Conservation (phyloP, 2,329 filamentous ascomycete genomes). For the Apiospora marii region DNA sequence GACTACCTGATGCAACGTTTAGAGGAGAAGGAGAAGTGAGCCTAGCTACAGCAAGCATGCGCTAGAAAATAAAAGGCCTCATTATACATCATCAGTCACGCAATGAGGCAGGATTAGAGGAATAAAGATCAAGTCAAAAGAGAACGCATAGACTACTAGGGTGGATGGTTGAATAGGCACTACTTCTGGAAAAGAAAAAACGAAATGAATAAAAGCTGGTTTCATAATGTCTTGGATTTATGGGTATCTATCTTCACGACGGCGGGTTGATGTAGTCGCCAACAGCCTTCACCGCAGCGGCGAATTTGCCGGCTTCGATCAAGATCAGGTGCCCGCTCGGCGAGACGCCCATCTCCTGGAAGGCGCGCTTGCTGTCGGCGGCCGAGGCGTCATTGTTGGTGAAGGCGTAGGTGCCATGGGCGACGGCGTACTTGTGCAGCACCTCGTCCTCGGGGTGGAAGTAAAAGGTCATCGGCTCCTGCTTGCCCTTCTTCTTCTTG, state of each 20-base stretch:
- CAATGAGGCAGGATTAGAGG: not conserved
- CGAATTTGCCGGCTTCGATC: constrained; percentile 82
- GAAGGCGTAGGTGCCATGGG: constrained; percentile 76
- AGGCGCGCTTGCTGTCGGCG: constrained; percentile 91
- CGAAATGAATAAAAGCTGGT: not conserved
- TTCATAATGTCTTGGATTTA: constrained; percentile 23
- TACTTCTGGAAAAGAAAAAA: not conserved
- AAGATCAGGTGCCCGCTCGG: constrained; percentile 85
- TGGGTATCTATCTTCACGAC: constrained; percentile 37
- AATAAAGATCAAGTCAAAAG: not conserved
- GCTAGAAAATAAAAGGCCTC: not conserved
- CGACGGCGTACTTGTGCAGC: constrained; percentile 77
- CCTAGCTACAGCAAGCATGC: not conserved
- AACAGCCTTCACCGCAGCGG: constrained; percentile 77
- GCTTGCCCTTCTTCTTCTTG: constrained; percentile 73
- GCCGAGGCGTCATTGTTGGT: constrained; percentile 81
- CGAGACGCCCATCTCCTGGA: constrained; percentile 91
- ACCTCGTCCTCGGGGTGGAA: constrained; percentile 98
- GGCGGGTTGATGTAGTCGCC: constrained; percentile 73
- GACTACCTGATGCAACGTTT: constrained; percentile 90
- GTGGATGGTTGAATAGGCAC: not conserved
- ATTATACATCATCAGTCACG: not conserved
- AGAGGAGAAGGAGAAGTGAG: not conserved
- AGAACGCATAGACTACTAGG: not conserved
- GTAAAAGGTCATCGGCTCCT: constrained; percentile 74